Evolutionary conservation across 495 filamentous ascomycete species (phyloP), one percentile per base, ranked within the genome.

Genomic region (Talaromyces thailandensis): DNA sequence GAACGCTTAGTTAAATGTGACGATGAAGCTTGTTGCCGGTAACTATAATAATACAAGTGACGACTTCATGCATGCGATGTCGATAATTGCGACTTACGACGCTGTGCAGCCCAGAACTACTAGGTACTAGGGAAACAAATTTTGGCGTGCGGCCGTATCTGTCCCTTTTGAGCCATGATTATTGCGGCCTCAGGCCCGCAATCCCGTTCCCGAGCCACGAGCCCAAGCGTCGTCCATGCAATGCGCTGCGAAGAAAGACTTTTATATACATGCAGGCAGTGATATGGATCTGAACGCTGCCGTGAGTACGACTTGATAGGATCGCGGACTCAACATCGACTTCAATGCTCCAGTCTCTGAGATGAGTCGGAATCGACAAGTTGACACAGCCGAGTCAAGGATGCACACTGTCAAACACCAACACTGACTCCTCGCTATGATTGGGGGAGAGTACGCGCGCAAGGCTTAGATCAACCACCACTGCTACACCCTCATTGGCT

Each of bases 111-210:
- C 18, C 2, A 48, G 14, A 2, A n/a, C n/a, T n/a, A n/a, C n/a
- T n/a, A n/a, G n/a, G 14, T 45, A 45, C 40, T n/a, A 1, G 14
- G 43, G 43, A 48, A 9, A 45, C 14, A n/a, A 21, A 8, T 48
- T 45, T 48, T 21, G 43, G 43, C 7, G 6, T 21, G 2, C 43
- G 21, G 3, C 43, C 43, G 43, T 4, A 0, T 9, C 24, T 55
- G 48, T 18, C 24, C 51, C 24, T 55, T 55, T 26, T 28, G 12
- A 55, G 26, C 21, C 51, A 24, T 52, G n/a, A 18, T 23, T 23
- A 52, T 26, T 55, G 51, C 26, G 23, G 51, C 51, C 51, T 55
- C 51, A 55, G 51, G 51, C 51, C 43, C 51, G 21, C 51, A 55
- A 55, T 52, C 48, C 48, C 6, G 48, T 52, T 51, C 1, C 48